Base-by-base conservation (phyloP, 2,329 filamentous ascomycete genomes). In the Sporothrix protearum region DNA sequence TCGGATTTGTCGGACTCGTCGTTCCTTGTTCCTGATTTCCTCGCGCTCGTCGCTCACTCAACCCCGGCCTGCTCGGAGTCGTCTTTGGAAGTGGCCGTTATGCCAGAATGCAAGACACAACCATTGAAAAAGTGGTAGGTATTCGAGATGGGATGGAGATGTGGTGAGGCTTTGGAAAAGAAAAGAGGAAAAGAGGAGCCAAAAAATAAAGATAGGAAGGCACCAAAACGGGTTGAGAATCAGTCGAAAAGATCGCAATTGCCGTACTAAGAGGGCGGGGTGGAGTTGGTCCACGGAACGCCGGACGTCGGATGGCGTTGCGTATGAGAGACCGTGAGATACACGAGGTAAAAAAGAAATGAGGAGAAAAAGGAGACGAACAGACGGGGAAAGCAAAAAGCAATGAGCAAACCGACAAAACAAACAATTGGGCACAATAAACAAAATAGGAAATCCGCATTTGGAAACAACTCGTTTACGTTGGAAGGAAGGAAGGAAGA, bases 241-340 rank as follows among this genome's bases (percentile, higher is more conserved):
- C 28, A 22, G 19, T 0, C 16, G 39, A 67, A 51, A 67, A 67
- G 25, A 39, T 67, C 45, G 64, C 64, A 67, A 67, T 67, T 51
- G 64, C 64, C 28, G 64, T 67, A 39, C 28, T 51, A 67, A 67
- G 64, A 28, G 63, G 57, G 53, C 53, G 61, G 63, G 64, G 63
- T 67, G 63, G 63, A 67, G 25, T 30, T 30, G 42, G 25, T 67
- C 45, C 45, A 51, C 64, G 64, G 64, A 67, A 67, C 64, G 64
- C 64, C 64, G 64, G 64, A 47, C 45, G 45, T n/a, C 36, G 28
- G 45, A 49, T 51, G 28, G 45, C 12, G 59, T 45, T 51, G 64
- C 16, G 45, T 67, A 47, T 49, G 25, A 67, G 45, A 51, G 64
- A 36, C 28, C 16, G 42, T 47, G 28, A 22, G 42, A 47, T 49